phyloP scores from a whole-genome alignment of 1,284 basidiomycete species.

The Phellinidium pouzarii region DNA sequence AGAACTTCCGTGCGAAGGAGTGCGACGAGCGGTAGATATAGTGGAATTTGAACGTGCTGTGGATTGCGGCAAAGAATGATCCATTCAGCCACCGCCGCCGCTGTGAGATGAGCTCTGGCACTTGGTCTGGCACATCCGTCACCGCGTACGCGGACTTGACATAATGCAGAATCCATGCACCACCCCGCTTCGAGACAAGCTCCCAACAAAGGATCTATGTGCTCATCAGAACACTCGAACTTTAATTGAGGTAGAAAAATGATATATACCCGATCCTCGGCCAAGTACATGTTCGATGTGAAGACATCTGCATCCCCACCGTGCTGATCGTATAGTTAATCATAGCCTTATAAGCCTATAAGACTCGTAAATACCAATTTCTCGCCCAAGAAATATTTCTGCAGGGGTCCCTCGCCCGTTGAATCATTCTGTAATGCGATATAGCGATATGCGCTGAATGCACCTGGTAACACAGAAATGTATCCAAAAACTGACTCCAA shows the following conservation, averaged over 20 bases:
- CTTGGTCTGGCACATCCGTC: conserved; percentile 88
- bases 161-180: conserved; percentile 87
- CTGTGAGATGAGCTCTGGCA: conserved; percentile 88
- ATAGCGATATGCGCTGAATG: conserved; percentile 89
- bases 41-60: conserved; percentile 85
- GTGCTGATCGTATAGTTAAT: conserved; percentile 37
- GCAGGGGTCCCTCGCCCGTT: conserved; percentile 79
- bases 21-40: conserved; percentile 91
- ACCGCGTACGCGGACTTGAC: conserved; percentile 89
- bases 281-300: conserved; percentile 94
- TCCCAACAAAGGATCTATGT: conserved; percentile 87
- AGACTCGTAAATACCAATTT: conserved; percentile 53
- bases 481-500: conserved; percentile 85
- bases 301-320: conserved; percentile 85
- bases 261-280: conserved; percentile 70
- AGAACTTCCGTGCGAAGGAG: conserved; percentile 77
- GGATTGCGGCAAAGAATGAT: conserved; percentile 92
- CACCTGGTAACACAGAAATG: conserved; percentile 89
- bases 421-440: conserved; percentile 86
- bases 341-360: conserved; percentile 13
- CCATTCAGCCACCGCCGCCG: conserved; percentile 95
- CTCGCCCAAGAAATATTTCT: conserved; percentile 94
- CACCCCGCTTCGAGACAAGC: conserved; percentile 81
- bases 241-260: background rate
- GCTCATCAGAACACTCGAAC: conserved; percentile 13